These are phyloP conservation scores for Prunus fruticosa DNA, from an alignment of 306 rosid genomes.

Conservation along the genomic window DNA sequence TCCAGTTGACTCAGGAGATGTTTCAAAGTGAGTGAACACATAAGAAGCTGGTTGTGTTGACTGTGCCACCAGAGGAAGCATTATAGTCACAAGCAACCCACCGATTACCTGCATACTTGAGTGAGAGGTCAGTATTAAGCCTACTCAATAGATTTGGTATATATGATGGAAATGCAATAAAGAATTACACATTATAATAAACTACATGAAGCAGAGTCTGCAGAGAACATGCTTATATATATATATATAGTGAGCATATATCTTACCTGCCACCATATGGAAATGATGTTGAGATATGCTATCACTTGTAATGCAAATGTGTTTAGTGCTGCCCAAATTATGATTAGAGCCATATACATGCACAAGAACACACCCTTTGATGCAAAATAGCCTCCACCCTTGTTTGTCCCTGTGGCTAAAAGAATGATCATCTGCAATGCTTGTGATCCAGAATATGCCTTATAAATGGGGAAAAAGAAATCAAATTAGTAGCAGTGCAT, in stretches of 20 bases:
- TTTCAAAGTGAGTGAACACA: constrained; percentile 7
- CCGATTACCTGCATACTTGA: not conserved
- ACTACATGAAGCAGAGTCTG: not conserved
- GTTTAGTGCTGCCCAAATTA: constrained; percentile 26
- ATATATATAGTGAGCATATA: not conserved
- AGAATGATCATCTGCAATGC: constrained; percentile 21
- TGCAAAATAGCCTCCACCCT: constrained; percentile 28
- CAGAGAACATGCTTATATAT: not conserved
- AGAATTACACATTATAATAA: too few relatives aligned
- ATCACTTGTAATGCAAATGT: constrained; percentile 20
- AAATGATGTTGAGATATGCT: constrained; percentile 23
- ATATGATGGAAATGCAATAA: too few relatives aligned
- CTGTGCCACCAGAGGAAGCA: constrained; percentile 23
- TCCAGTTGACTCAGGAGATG: constrained; percentile 15
- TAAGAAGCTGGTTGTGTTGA: constrained; percentile 19
- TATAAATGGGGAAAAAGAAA: not conserved
- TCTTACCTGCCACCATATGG: constrained; percentile 31
- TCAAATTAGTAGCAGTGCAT: too few relatives aligned
- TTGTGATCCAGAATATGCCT: constrained; percentile 30
- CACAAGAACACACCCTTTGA: constrained; percentile 20
- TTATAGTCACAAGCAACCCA: constrained; percentile 14
- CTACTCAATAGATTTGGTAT: too few relatives aligned
- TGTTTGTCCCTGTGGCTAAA: constrained; percentile 24
- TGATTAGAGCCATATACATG: constrained; percentile 13
- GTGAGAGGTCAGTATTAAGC: not conserved